Evolutionary conservation across 2,329 filamentous ascomycete species (phyloP).

Genomic region (Cercospora sp.): DNA sequence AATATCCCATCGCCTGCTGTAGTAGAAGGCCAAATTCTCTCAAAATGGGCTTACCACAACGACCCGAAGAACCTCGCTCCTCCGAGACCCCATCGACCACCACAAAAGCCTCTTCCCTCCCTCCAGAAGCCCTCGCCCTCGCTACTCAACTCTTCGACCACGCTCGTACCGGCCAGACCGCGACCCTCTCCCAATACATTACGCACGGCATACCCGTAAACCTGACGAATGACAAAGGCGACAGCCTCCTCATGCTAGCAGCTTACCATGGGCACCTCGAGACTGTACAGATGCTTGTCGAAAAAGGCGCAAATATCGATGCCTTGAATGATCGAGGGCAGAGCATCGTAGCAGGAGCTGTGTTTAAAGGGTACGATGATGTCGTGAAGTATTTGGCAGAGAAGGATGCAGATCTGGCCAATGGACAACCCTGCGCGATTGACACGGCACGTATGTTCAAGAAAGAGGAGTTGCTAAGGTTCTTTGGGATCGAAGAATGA

Average conservation of each 20-base stretch:
- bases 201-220: conserved; percentile 67
- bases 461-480: conserved; percentile 40
- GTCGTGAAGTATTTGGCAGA: conserved; percentile 59
- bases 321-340: conserved; percentile 67
- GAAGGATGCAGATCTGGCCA: conserved; percentile 44
- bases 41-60: conserved; percentile 25
- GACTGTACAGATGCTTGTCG: conserved; percentile 61
- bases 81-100: neutral
- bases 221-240: conserved; percentile 71
- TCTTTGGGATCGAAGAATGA: conserved; percentile 39
- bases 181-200: conserved; percentile 64
- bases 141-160: conserved; percentile 67
- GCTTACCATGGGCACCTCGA: conserved; percentile 67
- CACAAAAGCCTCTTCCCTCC: conserved; percentile 41
- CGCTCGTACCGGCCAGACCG: conserved; percentile 60
- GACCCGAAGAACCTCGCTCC: neutral
- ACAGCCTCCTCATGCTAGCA: conserved; percentile 73
- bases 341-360: conserved; percentile 68
- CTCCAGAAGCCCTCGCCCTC: conserved; percentile 66
- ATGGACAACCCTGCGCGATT: conserved; percentile 50
- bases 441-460: conserved; percentile 52
- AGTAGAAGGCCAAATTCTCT: neutral
- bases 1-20: neutral
- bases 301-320: conserved; percentile 67
- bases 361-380: conserved; percentile 69